phyloP scores from a whole-genome alignment of 148 eudicot species.

The Beta vulgaris region DNA sequence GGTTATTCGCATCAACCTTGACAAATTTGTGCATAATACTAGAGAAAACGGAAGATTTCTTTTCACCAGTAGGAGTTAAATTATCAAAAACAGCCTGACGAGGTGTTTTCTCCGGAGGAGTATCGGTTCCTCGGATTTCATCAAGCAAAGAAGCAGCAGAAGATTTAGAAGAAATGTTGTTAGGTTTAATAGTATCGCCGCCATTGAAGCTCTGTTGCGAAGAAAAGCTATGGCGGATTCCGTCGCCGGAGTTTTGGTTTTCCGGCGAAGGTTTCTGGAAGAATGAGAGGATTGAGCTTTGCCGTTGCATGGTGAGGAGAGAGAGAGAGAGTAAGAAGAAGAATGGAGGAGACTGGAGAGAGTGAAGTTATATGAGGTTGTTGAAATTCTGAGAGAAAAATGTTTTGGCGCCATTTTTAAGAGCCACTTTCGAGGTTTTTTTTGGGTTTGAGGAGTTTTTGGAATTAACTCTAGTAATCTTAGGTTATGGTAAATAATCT shows the following conservation, averaged over 20 bases:
- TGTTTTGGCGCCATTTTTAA: slow-evolving; percentile 30
- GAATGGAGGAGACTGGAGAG: neutral
- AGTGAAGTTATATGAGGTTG: neutral
- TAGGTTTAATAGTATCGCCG: slow-evolving; percentile 14
- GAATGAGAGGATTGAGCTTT: slow-evolving; percentile 78
- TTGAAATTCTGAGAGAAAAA: no score
- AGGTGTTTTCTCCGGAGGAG: slow-evolving; percentile 89
- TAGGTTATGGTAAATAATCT: no score
- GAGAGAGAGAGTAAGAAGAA: slow-evolving; percentile 4
- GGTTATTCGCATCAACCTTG: slow-evolving; percentile 36
- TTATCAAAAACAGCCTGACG: slow-evolving; percentile 40
- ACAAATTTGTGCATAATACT: slow-evolving; percentile 73
- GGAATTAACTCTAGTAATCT: no score
- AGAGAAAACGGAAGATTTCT: slow-evolving; percentile 46
- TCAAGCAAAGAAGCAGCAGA: slow-evolving; percentile 21
- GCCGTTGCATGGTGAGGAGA: slow-evolving; percentile 49
- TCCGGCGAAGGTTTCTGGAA: slow-evolving; percentile 55
- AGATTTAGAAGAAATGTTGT: neutral
- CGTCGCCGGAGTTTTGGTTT: slow-evolving; percentile 27
- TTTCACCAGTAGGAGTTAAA: slow-evolving; percentile 36
- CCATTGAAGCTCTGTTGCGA: slow-evolving; percentile 9
- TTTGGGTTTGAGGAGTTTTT: no score
- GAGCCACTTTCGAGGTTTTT: neutral
- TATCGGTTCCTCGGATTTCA: slow-evolving; percentile 61
- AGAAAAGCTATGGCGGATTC: slow-evolving; percentile 10